Conservation (phyloP, 2,329 filamentous ascomycete genomes). For the Didymella keratinophila region DNA sequence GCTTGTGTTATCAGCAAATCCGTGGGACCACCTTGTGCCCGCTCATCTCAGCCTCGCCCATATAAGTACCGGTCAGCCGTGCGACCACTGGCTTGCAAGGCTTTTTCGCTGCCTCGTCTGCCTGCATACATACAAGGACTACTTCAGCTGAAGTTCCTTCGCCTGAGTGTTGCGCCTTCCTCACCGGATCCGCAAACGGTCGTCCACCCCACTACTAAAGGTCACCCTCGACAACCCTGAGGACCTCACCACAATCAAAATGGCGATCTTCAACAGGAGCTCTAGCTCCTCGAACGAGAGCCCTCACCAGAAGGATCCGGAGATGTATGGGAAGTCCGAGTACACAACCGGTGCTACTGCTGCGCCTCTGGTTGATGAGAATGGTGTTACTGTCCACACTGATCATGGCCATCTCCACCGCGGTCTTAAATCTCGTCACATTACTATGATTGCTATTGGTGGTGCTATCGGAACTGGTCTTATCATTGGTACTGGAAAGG, state of each 20-base stretch:
- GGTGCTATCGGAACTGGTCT: slow-evolving; percentile 77
- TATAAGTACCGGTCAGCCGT: slow-evolving; percentile 33
- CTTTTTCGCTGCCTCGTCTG: slow-evolving; percentile 29
- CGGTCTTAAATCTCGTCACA: slow-evolving; percentile 62
- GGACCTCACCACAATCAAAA: slow-evolving; percentile 18
- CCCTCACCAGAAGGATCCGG: slow-evolving; percentile 35
- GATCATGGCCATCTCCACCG: slow-evolving; percentile 57
- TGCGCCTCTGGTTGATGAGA: slow-evolving; percentile 22
- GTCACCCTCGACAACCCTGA: slow-evolving; percentile 3
- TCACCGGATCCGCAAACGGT: slow-evolving; percentile 21
- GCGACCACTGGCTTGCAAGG: slow-evolving; percentile 22
- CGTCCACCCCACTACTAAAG: slow-evolving; percentile 14
- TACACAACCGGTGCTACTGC: slow-evolving; percentile 28
- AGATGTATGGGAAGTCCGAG: slow-evolving; percentile 33
- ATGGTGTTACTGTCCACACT: slow-evolving; percentile 38
- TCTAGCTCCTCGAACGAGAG: slow-evolving; percentile 41
- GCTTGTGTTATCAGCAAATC: slow-evolving; percentile 29
- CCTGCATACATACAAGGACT: slow-evolving; percentile 25
- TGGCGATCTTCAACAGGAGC: slow-evolving; percentile 42
- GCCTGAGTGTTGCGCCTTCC: slow-evolving; percentile 18
- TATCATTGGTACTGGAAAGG: slow-evolving; percentile 70
- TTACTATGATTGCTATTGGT: slow-evolving; percentile 74
- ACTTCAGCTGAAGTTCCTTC: slow-evolving; percentile 18
- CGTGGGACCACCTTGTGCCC: slow-evolving; percentile 11
- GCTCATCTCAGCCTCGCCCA: slow-evolving; percentile 25